Percentiles rank a stretch among this genome's conserved stretches.
Evolutionary conservation across 163 green algal genomes (phyloP).

Genomic region (Volvox carteri): DNA sequence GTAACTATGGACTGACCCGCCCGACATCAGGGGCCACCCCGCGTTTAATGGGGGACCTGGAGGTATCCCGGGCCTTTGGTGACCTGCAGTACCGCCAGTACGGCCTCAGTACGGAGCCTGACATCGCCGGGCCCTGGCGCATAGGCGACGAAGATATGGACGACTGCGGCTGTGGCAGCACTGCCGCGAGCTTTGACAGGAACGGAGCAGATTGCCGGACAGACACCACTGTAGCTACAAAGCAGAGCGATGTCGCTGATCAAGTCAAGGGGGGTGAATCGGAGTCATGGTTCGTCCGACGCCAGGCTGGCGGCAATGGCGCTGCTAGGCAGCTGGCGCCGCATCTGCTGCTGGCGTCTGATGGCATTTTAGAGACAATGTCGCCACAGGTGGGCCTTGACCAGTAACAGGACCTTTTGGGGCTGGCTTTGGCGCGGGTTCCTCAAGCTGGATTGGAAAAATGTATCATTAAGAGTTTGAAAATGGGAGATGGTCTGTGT

Average conservation of each 20-base stretch:
- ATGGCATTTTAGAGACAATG: slow-evolving; percentile 68
- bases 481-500: no score
- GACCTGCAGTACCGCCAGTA: slow-evolving; percentile 61
- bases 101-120: slow-evolving; percentile 56
- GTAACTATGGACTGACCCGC: no score
- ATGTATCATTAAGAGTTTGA: no score
- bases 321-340: not conserved
- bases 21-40: slow-evolving; percentile 56
- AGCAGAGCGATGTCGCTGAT: not conserved
- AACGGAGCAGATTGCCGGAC: no score
- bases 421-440: no score
- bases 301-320: not conserved
- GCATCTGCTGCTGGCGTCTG: slow-evolving; percentile 68
- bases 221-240: no score
- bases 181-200: not conserved
- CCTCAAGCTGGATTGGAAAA: no score
- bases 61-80: slow-evolving; percentile 66
- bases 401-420: no score
- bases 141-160: not conserved
- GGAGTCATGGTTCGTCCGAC: not conserved
- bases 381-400: slow-evolving; percentile 44
- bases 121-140: slow-evolving; percentile 39
- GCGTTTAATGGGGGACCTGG: slow-evolving; percentile 66
- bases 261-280: not conserved
- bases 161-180: not conserved